These are phyloP conservation scores for Fusarium avenaceum DNA, from an alignment of 2,329 filamentous ascomycete genomes.

Conservation along the genomic window DNA sequence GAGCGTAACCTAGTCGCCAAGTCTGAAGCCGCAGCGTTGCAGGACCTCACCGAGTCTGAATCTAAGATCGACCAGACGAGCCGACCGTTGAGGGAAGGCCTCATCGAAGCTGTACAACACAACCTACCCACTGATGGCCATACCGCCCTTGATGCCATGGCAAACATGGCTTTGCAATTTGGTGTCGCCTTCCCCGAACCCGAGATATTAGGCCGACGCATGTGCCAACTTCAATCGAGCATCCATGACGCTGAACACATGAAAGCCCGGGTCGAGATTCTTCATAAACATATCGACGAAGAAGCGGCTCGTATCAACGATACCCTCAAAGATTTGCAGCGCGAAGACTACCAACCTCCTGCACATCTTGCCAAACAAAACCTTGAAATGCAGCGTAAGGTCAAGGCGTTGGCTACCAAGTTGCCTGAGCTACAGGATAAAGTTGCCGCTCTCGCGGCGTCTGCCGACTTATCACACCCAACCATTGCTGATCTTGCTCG, in stretches of 20 bases:
- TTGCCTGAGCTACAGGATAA: conserved; percentile 73
- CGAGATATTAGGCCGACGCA: conserved; percentile 63
- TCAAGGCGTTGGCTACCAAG: conserved; percentile 75
- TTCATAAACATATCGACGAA: conserved; percentile 68
- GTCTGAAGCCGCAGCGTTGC: conserved; percentile 71
- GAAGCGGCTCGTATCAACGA: conserved; percentile 60
- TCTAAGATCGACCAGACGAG: conserved; percentile 45
- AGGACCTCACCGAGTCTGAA: conserved; percentile 59
- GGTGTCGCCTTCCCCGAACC: conserved; percentile 64
- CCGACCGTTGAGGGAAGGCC: conserved; percentile 51
- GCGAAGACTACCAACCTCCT: conserved; percentile 66
- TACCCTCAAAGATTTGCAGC: conserved; percentile 60
- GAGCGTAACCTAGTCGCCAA: conserved; percentile 70
- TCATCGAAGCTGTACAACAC: conserved; percentile 68
- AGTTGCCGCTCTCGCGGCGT: conserved; percentile 58
- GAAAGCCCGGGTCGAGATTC: conserved; percentile 64
- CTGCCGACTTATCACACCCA: conserved; percentile 55
- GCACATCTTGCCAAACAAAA: conserved; percentile 76
- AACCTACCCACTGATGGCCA: conserved; percentile 68
- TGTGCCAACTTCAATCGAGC: conserved; percentile 69
- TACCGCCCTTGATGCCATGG: conserved; percentile 69
- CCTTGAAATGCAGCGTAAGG: conserved; percentile 78
- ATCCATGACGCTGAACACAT: conserved; percentile 69
- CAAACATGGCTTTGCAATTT: conserved; percentile 64
- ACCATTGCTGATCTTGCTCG: conserved; percentile 70